A percentile compares a stretch with the other conserved stretches of the same genome.
Evolutionary conservation across 108 stramenopile genomes (phyloP).

Genomic region (Stephanodiscus minutulus): DNA sequence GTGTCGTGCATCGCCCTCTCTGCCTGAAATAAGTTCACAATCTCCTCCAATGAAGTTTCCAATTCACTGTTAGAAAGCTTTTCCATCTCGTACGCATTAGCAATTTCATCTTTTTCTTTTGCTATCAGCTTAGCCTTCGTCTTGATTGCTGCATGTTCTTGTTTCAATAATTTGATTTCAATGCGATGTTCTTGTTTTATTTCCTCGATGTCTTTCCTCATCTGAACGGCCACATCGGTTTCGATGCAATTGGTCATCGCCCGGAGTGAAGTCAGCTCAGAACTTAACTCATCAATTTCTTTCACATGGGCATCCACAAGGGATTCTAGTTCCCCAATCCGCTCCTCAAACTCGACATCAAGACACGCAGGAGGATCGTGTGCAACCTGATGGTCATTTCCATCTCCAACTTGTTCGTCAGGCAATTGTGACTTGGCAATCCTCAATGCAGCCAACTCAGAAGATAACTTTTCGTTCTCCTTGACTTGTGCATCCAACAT

Average conservation of each 20-base stretch:
- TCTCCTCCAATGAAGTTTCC: constrained; percentile 12
- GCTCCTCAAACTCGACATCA: background rate
- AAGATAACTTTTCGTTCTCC: constrained; percentile 4
- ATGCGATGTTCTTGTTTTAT: constrained; percentile 18
- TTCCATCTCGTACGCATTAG: constrained; percentile 15
- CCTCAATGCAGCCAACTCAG: background rate
- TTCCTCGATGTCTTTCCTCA: constrained; percentile 13
- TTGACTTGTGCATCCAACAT: constrained; percentile 3
- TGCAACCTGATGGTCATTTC: background rate
- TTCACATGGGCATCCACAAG: background rate
- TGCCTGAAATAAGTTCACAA: background rate
- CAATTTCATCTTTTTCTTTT: constrained; percentile 13
- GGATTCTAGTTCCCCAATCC: background rate
- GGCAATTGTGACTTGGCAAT: no score
- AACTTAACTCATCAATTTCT: background rate
- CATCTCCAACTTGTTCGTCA: background rate
- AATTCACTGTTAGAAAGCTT: constrained; percentile 13
- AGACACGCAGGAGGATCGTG: background rate
- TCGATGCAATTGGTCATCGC: background rate
- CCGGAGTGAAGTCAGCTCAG: background rate
- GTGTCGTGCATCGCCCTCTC: constrained; percentile 4
- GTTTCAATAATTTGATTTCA: constrained; percentile 15
- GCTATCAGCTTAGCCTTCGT: constrained; percentile 15
- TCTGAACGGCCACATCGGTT: background rate
- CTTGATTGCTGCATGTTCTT: constrained; percentile 21